Conservation (phyloP, 2,329 filamentous ascomycete genomes). For the Aspergillus neoniger region DNA sequence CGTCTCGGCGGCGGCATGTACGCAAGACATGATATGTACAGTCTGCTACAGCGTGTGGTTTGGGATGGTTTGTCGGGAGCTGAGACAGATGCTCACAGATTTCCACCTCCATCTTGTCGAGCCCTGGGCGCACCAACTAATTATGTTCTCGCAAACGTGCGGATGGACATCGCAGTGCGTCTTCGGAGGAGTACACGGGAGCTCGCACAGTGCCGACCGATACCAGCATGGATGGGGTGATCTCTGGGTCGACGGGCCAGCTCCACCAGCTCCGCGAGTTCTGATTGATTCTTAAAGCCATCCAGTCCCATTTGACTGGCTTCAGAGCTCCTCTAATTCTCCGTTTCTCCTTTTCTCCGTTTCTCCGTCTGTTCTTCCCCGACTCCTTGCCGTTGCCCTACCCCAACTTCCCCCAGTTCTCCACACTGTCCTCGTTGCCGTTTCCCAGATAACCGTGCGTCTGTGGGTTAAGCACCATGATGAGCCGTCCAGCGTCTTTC, state of each 20-base stretch:
- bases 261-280: neutral
- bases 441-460: neutral
- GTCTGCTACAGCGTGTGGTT: neutral
- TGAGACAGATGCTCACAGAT: no score
- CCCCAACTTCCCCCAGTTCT: slow-evolving; percentile 5
- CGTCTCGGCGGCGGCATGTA: neutral
- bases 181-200: no score
- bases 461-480: neutral
- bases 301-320: neutral
- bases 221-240: no score
- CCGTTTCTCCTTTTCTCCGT: slow-evolving; percentile 14
- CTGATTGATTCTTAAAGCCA: neutral
- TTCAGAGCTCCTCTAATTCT: neutral
- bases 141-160: neutral
- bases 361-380: neutral
- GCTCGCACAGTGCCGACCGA: no score
- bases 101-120: neutral
- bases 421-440: neutral
- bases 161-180: neutral
- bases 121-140: neutral
- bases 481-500: neutral
- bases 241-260: neutral
- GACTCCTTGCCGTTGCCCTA: neutral
- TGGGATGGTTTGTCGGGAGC: neutral
- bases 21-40: neutral